Evolutionary conservation across 495 filamentous ascomycete species (phyloP).

Genomic region (Lineolata rhizophorae): DNA sequence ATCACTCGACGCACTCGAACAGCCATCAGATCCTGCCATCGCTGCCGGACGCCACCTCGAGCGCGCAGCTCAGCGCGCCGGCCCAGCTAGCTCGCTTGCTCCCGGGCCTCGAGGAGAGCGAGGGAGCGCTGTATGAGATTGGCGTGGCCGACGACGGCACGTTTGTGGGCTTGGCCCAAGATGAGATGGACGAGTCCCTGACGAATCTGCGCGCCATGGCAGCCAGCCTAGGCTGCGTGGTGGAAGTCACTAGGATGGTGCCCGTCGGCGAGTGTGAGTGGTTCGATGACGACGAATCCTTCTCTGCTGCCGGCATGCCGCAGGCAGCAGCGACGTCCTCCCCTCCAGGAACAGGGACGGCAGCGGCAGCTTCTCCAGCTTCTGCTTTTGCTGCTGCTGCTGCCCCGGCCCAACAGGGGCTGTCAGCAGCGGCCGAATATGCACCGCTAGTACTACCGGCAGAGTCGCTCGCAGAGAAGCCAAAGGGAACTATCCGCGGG

Average conservation of each 20-base stretch:
- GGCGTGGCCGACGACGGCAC: slow-evolving; percentile 89
- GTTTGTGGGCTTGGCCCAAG: slow-evolving; percentile 69
- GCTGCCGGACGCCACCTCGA: no score
- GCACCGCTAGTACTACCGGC: no score
- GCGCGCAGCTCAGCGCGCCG: no score
- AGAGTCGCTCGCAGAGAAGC: not conserved
- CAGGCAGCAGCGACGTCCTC: no score
- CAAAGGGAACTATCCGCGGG: slow-evolving; percentile 29
- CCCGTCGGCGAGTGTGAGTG: slow-evolving; percentile 73
- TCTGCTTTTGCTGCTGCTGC: no score
- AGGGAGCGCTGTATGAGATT: slow-evolving; percentile 88
- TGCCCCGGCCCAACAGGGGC: no score
- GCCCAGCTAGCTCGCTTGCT: slow-evolving; percentile 10
- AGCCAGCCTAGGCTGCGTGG: slow-evolving; percentile 66
- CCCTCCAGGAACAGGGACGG: no score
- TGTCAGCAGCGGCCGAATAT: no score
- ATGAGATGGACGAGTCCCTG: slow-evolving; percentile 82
- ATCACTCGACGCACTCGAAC: slow-evolving; percentile 60
- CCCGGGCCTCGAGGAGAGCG: slow-evolving; percentile 75
- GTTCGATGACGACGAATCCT: slow-evolving; percentile 29
- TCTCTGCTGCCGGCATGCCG: slow-evolving; percentile 7
- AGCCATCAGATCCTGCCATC: slow-evolving; percentile 51
- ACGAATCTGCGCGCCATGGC: slow-evolving; percentile 73
- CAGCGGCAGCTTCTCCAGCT: no score
- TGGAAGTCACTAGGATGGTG: slow-evolving; percentile 70